Evolutionary conservation across 805 yeast genomes (phyloP), one percentile per base, ranked within the genome.

Genomic region (Danielia reshetovae): DNA sequence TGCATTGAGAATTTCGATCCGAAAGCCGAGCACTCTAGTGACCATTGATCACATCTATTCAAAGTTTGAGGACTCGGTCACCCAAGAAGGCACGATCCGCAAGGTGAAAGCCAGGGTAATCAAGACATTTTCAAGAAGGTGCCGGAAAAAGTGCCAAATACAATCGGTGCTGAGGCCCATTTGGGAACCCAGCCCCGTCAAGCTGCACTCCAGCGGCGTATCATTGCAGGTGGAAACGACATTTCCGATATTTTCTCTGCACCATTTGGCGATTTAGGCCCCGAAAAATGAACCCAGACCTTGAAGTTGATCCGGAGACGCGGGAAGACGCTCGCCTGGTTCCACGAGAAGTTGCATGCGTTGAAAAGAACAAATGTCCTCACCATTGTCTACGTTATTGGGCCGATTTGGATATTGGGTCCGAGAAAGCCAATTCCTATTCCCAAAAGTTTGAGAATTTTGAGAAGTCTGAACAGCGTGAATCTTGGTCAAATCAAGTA

Each of bases 141-240:
- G 34, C 37, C 42, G 12, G 44, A 34, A 6, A n/a, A n/a, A n/a
- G n/a, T n/a, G n/a, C n/a, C n/a, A n/a, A n/a, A n/a, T n/a, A n/a
- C n/a, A n/a, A n/a, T n/a, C n/a, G n/a, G n/a, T n/a, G n/a, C n/a
- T n/a, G n/a, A n/a, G n/a, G n/a, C n/a, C n/a, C n/a, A n/a, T n/a
- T n/a, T 85, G 90, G 3, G 63, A 66, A 25, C 43, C 70, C 2
- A 52, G 74, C 4, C 73, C 79, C 2, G 59, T 76, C 11, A 58
- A 62, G 17, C 59, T 63, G 28, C 81, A 71, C 46, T 72, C 76
- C 31, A 70, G 73, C 37, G 72, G 79, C 5, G 65, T 81, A 5
- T 68, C 28, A 42, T 83, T 16, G 82, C 89, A 6, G 89, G 87
- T 30, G 90, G 93, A 19, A 77, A 77, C 35, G 93, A 93, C 35